A percentile compares a stretch with the other conserved stretches of the same genome.
These are phyloP conservation scores for Dothiorella sarmentorum DNA, from an alignment of 2,329 filamentous ascomycete genomes.

Conservation along the genomic window DNA sequence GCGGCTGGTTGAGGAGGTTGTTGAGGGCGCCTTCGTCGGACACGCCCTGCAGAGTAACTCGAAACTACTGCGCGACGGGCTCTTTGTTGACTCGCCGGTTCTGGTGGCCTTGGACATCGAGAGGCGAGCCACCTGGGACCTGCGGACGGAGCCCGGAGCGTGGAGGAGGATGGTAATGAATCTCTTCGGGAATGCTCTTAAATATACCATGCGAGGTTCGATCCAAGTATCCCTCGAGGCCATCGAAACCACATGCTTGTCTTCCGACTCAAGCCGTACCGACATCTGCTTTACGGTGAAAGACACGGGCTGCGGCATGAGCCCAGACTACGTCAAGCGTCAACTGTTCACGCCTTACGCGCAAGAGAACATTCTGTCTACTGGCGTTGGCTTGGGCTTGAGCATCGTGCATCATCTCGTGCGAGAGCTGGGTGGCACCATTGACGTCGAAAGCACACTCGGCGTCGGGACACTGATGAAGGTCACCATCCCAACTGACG, in stretches of 20 bases:
- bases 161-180: constrained; percentile 22
- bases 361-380: constrained; percentile 37
- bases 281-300: constrained; percentile 19
- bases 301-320: constrained; percentile 41
- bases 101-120: constrained; percentile 43
- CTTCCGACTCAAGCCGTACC: not conserved
- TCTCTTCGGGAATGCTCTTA: constrained; percentile 22
- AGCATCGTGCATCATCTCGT: constrained; percentile 39
- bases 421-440: constrained; percentile 34
- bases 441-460: constrained; percentile 35
- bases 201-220: constrained; percentile 19
- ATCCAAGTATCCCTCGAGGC: constrained; percentile 24
- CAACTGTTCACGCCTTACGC: constrained; percentile 39
- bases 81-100: not conserved
- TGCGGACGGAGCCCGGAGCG: constrained; percentile 41
- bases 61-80: not conserved
- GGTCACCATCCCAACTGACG: not conserved
- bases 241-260: not conserved
- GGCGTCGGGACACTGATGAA: constrained; percentile 31
- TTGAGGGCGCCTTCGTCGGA: constrained; percentile 5
- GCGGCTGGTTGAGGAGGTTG: constrained; percentile 4
- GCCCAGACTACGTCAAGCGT: constrained; percentile 36
- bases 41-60: not conserved
- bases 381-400: constrained; percentile 38
- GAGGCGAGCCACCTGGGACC: constrained; percentile 39